These are phyloP conservation scores for Aegilops speltoides DNA, from an alignment of 176 grass and related monocot genomes.

Conservation along the genomic window DNA sequence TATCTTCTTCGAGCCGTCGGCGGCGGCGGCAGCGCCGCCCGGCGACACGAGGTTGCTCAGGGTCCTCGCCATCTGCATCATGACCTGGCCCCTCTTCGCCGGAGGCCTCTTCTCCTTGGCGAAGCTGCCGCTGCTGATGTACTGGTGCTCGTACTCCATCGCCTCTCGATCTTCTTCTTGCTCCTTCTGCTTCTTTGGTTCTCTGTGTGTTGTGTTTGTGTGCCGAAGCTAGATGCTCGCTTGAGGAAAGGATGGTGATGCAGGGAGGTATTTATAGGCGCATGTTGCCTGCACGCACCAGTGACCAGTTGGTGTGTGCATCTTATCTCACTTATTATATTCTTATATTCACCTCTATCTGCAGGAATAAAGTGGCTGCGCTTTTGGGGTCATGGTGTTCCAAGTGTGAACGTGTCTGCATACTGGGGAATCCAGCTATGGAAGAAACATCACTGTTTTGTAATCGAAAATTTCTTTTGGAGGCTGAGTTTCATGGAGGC, in stretches of 20 bases:
- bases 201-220: not conserved
- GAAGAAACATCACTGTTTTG: too few species aligned
- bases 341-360: not conserved
- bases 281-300: not conserved
- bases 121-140: constrained; percentile 6
- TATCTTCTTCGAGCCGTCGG: not conserved
- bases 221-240: not conserved
- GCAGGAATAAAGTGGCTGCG: not conserved
- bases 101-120: constrained; percentile 49
- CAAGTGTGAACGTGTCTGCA: not conserved
- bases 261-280: constrained; percentile 29
- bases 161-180: not conserved
- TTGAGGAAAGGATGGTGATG: not conserved
- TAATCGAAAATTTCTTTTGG: too few species aligned
- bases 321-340: not conserved
- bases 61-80: constrained; percentile 35
- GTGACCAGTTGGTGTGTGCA: not conserved
- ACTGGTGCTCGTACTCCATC: constrained; percentile 38
- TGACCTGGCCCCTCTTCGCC: constrained; percentile 39
- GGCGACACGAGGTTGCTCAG: constrained; percentile 36
- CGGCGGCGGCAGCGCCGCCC: not conserved
- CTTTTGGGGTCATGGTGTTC: not conserved
- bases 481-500: too few species aligned
- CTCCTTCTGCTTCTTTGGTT: not conserved
- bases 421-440: too few species aligned